These are phyloP conservation scores for Epichloe baconii DNA, from an alignment of 2,329 filamentous ascomycete species.

Conservation along the genomic window DNA sequence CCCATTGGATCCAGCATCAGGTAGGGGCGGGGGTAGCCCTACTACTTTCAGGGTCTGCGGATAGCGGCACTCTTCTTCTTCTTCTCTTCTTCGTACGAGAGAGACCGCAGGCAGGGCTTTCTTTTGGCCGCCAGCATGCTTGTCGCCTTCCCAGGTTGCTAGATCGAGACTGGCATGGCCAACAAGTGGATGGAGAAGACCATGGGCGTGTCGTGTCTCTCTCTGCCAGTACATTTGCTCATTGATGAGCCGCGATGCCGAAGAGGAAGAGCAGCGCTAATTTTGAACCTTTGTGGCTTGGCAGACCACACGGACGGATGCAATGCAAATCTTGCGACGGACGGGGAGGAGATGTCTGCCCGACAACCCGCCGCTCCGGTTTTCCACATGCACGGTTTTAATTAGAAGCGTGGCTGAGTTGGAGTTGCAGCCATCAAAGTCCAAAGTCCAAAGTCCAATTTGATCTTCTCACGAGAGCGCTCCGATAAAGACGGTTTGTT, in stretches of 20 bases:
- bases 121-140: neutral
- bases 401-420: too few relatives aligned
- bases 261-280: neutral
- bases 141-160: neutral
- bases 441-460: too few relatives aligned
- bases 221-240: neutral
- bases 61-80: neutral
- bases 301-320: too few relatives aligned
- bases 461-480: too few relatives aligned
- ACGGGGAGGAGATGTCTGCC: too few relatives aligned
- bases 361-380: too few relatives aligned
- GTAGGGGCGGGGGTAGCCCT: neutral
- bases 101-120: neutral
- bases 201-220: too few relatives aligned
- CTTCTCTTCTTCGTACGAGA: neutral
- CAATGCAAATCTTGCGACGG: too few relatives aligned
- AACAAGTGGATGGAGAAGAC: neutral
- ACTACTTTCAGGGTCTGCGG: neutral
- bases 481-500: too few relatives aligned
- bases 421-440: too few relatives aligned
- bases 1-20: neutral
- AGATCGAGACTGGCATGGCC: neutral
- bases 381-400: too few relatives aligned
- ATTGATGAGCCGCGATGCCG: slow-evolving; percentile 4
- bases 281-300: neutral